phyloP scores from a whole-genome alignment of 2,329 filamentous ascomycete genomes.

The Atkinsonella texensis region DNA sequence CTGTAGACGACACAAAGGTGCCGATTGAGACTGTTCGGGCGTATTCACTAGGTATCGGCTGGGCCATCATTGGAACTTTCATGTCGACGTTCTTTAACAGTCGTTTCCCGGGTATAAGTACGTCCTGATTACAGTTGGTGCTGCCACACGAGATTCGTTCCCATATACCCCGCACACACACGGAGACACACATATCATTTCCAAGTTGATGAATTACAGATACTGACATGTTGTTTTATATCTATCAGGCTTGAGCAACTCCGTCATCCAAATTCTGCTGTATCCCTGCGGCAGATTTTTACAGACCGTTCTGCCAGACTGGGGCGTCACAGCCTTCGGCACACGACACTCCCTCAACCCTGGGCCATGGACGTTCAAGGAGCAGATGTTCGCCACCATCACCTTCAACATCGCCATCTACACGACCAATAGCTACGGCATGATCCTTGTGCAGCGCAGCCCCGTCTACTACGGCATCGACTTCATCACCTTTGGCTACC shows the following conservation, averaged over 20 bases:
- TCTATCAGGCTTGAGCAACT: conserved; percentile 17
- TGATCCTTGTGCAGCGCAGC: conserved; percentile 33
- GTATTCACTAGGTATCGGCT: conserved; percentile 26
- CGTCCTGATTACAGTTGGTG: background rate
- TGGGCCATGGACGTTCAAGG: conserved; percentile 43
- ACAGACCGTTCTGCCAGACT: conserved; percentile 31
- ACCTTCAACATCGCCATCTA: conserved; percentile 41
- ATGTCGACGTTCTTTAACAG: conserved; percentile 29
- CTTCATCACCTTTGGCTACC: conserved; percentile 31
- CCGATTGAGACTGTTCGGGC: conserved; percentile 30
- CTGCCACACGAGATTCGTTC: background rate
- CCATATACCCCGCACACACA: too few species aligned
- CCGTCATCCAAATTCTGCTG: conserved; percentile 32
- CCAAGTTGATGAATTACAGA: background rate
- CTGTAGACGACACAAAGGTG: conserved; percentile 21
- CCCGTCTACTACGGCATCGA: conserved; percentile 31
- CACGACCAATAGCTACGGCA: conserved; percentile 33
- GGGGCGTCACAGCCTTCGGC: conserved; percentile 30
- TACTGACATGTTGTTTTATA: background rate
- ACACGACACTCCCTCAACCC: conserved; percentile 35
- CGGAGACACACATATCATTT: background rate
- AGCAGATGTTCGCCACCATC: conserved; percentile 47
- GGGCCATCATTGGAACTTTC: conserved; percentile 15
- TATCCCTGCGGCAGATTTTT: conserved; percentile 34
- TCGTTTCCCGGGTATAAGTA: conserved; percentile 24